Conservation (phyloP, 495 filamentous ascomycete genomes). For the Podospora didyma region DNA sequence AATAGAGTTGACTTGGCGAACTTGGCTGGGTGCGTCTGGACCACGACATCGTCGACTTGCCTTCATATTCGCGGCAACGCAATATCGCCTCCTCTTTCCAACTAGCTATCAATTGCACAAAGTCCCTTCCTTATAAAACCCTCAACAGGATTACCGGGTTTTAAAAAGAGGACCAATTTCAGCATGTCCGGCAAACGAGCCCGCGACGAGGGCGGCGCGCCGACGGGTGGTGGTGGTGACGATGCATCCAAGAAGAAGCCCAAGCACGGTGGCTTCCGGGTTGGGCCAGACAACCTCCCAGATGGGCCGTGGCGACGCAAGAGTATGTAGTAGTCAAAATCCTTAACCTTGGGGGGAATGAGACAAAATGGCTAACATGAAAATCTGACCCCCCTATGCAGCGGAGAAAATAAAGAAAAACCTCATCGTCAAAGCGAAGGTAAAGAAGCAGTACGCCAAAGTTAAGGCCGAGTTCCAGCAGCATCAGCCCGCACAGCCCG, state of each 20-base stretch:
- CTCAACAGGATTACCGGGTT: not conserved
- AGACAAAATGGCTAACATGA: too few species aligned
- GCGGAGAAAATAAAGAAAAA: slow-evolving; percentile 89
- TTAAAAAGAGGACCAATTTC: not conserved
- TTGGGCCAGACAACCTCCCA: slow-evolving; percentile 89
- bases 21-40: too few species aligned
- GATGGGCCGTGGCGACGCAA: slow-evolving; percentile 91
- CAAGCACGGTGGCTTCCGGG: slow-evolving; percentile 51
- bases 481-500: slow-evolving; percentile 4
- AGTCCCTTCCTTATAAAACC: not conserved
- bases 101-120: not conserved
- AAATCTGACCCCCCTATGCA: slow-evolving; percentile 26
- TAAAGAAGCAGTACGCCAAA: slow-evolving; percentile 91
- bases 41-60: too few species aligned
- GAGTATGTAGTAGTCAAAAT: slow-evolving; percentile 44
- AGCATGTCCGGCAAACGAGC: slow-evolving; percentile 63
- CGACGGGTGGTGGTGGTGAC: slow-evolving; percentile 13
- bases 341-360: not conserved
- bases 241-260: slow-evolving; percentile 41
- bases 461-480: slow-evolving; percentile 55
- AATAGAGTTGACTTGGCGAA: too few species aligned
- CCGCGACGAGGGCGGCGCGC: slow-evolving; percentile 40
- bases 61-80: not conserved
- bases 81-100: not conserved
- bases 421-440: slow-evolving; percentile 88